A percentile compares a stretch with the other conserved stretches of the same genome.
Evolutionary conservation across 2,329 filamentous ascomycete species (phyloP).

Genomic region (Colletotrichum sp.): DNA sequence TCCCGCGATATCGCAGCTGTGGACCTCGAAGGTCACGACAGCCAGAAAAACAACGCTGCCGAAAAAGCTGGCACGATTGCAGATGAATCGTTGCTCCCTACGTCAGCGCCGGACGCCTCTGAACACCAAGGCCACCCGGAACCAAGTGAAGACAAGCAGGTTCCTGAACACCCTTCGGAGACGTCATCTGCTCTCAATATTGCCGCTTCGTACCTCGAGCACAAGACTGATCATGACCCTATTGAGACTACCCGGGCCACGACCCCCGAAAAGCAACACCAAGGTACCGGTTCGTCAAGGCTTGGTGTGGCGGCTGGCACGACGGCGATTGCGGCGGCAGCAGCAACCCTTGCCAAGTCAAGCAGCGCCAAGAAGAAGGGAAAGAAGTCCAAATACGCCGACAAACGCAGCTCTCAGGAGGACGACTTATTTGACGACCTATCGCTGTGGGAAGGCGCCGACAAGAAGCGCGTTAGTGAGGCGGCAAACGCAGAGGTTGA

Average conservation of each 20-base stretch:
- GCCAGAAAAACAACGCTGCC: neutral
- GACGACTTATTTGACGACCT: slow-evolving; percentile 52
- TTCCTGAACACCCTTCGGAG: neutral
- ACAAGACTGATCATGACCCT: neutral
- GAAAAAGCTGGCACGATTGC: neutral
- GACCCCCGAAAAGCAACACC: neutral
- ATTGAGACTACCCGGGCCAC: neutral
- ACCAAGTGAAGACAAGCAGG: neutral
- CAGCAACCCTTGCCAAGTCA: slow-evolving; percentile 34
- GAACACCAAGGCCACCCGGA: neutral
- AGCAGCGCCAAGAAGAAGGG: slow-evolving; percentile 36
- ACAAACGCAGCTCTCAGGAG: slow-evolving; percentile 41
- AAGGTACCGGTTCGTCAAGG: neutral
- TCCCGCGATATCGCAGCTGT: slow-evolving; percentile 27
- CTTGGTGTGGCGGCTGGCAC: slow-evolving; percentile 24
- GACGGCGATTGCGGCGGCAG: slow-evolving; percentile 32
- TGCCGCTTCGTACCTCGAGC: slow-evolving; percentile 27
- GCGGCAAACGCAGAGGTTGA: slow-evolving; percentile 28
- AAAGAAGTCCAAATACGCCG: slow-evolving; percentile 40
- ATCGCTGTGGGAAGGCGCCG: slow-evolving; percentile 47
- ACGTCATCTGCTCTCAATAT: slow-evolving; percentile 24
- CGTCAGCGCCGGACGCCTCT: neutral
- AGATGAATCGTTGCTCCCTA: neutral
- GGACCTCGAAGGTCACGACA: slow-evolving; percentile 14
- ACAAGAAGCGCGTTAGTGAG: slow-evolving; percentile 36